Base-by-base conservation (phyloP, 2,329 filamentous ascomycete genomes). In the Ceratocystiopsis minuta region DNA sequence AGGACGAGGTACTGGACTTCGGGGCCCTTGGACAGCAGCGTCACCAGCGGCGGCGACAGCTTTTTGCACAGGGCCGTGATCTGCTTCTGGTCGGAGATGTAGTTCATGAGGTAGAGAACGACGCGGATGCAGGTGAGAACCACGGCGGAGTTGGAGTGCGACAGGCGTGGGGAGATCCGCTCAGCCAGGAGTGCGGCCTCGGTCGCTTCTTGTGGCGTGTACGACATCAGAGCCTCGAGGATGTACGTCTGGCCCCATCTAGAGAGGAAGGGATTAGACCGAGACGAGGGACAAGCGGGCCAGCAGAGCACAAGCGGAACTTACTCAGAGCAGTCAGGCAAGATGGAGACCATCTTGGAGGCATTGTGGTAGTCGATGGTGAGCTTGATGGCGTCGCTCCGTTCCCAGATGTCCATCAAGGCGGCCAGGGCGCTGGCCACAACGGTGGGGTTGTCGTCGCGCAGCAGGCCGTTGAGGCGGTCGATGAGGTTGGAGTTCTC, bases 191-290 rank as follows among this genome's bases (percentile, higher is more conserved):
- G 68, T 7, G 85, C 70, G 5, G 90, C 88, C 61, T 98, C 90
- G 34, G 77, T 72, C 0, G 80, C 79, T 53, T 96, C 87, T 59
- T 93, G 85, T 6, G 90, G 90, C 14, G 96, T 82, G 56, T 96
- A 98, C 17, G 88, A 90, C 82, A 96, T 96, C 53, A 98, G 70
- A 16, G 90, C 87, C 62, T 98, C 90, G 10, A 98, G 71, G 43
- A 98, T 96, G 58, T 98, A 98, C 17, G 88, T 95, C 65, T 98
- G 90, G 36, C 90, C 88, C 90, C 90, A 98, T 70, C 84, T 92
- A 50, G 35, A 28, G 38, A 37, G 40, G 16, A 12, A 17, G 40
- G 16, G 15, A 17, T 15, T 37, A 36, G 39, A 6, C 6, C 4
- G 4, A 7, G 20, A 20, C 20, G 20, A 7, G 20, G 20, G 20